Conservation (phyloP, 495 filamentous ascomycete genomes). For the Lophiostoma macrostomum region DNA sequence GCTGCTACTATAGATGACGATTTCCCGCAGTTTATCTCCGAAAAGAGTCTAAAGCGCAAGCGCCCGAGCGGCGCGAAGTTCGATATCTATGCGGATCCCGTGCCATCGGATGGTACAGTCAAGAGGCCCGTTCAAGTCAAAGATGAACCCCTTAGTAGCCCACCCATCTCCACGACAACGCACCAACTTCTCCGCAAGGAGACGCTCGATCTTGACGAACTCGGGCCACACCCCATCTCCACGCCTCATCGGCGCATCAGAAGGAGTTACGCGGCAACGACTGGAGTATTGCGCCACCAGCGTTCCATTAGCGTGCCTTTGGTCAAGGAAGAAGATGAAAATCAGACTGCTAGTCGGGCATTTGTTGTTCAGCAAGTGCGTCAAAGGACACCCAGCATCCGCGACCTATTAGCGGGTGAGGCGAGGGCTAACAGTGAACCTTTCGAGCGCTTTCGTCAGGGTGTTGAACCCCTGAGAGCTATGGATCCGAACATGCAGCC, state of each 20-base stretch:
- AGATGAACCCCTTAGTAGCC: constrained; percentile 38
- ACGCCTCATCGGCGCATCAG: constrained; percentile 23
- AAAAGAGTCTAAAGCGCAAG: constrained; percentile 38
- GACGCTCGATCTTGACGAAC: constrained; percentile 42
- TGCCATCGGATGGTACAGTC: constrained; percentile 21
- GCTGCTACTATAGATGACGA: constrained; percentile 24
- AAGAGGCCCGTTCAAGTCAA: constrained; percentile 34
- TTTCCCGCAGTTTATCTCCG: constrained; percentile 36
- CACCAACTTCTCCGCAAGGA: constrained; percentile 29
- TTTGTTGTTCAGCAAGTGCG: too few species aligned
- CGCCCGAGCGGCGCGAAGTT: neutral
- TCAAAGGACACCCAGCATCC: too few species aligned
- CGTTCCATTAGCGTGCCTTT: constrained; percentile 24
- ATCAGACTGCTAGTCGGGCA: too few species aligned
- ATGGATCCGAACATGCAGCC: constrained; percentile 21
- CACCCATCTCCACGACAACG: constrained; percentile 2
- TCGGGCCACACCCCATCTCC: constrained; percentile 20
- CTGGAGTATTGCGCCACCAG: constrained; percentile 22
- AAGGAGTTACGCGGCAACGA: neutral
- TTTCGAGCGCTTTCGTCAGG: neutral
- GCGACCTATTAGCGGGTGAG: too few species aligned
- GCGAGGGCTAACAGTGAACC: constrained; percentile 25
- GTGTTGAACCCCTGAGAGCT: constrained; percentile 2
- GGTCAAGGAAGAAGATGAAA: constrained; percentile 17
- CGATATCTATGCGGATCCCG: neutral